These are phyloP conservation scores for Amaranthus cruentus DNA, from an alignment of 148 eudicot species.

Conservation along the genomic window DNA sequence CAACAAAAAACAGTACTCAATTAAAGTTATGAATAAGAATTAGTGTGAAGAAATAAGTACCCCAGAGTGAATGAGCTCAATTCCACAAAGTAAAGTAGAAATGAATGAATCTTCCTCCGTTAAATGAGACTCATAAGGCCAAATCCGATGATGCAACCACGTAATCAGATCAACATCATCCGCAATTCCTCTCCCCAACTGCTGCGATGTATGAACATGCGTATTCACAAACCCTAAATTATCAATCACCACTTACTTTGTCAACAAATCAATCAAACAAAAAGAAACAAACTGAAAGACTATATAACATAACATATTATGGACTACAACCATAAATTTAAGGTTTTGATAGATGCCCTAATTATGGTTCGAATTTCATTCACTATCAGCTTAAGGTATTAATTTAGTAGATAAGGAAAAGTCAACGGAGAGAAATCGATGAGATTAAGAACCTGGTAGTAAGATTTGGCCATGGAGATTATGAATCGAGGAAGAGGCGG, in stretches of 20 bases:
- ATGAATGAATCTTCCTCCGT: constrained; percentile 65
- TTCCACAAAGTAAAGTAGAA: constrained; percentile 86
- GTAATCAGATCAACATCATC: constrained; percentile 91
- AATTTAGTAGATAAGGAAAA: not conserved
- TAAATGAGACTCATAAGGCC: constrained; percentile 95
- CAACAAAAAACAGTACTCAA: not conserved
- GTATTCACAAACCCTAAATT: constrained; percentile 68
- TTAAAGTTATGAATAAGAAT: not conserved
- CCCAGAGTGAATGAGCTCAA: constrained; percentile 92
- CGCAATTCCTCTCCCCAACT: constrained; percentile 82
- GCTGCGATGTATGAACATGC: constrained; percentile 92
- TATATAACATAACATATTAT: too few relatives aligned
- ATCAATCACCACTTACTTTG: not conserved
- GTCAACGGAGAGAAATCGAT: not conserved
- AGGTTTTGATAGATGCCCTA: too few relatives aligned
- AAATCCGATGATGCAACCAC: constrained; percentile 79
- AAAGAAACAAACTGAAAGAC: too few relatives aligned
- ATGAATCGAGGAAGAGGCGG: constrained; percentile 23
- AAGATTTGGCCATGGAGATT: constrained; percentile 53
- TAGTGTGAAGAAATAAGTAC: constrained; percentile 16
- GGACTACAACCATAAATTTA: too few relatives aligned
- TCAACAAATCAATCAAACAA: too few relatives aligned
- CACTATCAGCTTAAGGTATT: too few relatives aligned
- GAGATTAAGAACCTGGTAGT: constrained; percentile 48
- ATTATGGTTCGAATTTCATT: too few relatives aligned